Conservation (phyloP, 805 yeast genomes). For the Millerozyma miso region DNA sequence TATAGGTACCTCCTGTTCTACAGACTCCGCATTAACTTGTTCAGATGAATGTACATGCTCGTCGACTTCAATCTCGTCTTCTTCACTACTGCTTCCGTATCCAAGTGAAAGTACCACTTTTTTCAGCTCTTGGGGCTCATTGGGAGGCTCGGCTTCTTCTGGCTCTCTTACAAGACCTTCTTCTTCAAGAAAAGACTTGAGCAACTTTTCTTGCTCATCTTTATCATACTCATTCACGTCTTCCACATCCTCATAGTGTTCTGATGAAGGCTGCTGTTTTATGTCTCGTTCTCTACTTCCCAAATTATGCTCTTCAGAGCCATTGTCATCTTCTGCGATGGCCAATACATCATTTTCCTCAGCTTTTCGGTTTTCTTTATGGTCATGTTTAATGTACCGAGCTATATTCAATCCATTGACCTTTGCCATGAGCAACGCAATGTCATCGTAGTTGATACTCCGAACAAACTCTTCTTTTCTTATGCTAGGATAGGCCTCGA, state of each 20-base stretch:
- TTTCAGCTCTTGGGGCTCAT: not conserved
- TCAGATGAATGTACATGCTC: slow-evolving; percentile 1
- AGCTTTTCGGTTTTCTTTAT: not conserved
- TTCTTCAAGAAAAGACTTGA: slow-evolving; percentile 14
- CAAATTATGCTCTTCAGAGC: not conserved
- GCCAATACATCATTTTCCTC: not conserved
- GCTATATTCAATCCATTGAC: slow-evolving; percentile 16
- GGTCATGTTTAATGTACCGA: slow-evolving; percentile 5
- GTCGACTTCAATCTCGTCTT: slow-evolving; percentile 1
- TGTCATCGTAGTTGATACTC: slow-evolving; percentile 25
- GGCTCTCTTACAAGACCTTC: slow-evolving; percentile 14
- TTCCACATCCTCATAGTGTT: slow-evolving; percentile 1
- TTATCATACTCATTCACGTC: slow-evolving; percentile 8
- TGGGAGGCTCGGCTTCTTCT: not conserved
- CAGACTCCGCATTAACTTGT: slow-evolving; percentile 3
- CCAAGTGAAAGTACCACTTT: slow-evolving; percentile 1
- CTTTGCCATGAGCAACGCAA: slow-evolving; percentile 25
- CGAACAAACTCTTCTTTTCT: slow-evolving; percentile 18
- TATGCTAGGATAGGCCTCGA: slow-evolving; percentile 12
- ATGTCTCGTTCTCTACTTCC: not conserved
- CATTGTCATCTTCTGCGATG: not conserved
- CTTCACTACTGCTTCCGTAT: slow-evolving; percentile 6
- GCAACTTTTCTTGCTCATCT: slow-evolving; percentile 10
- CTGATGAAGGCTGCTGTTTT: not conserved
- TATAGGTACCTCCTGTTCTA: slow-evolving; percentile 5